These are phyloP conservation scores for Larix sibirica DNA, from an alignment of 83 land plant genomes.

Conservation along the genomic window DNA sequence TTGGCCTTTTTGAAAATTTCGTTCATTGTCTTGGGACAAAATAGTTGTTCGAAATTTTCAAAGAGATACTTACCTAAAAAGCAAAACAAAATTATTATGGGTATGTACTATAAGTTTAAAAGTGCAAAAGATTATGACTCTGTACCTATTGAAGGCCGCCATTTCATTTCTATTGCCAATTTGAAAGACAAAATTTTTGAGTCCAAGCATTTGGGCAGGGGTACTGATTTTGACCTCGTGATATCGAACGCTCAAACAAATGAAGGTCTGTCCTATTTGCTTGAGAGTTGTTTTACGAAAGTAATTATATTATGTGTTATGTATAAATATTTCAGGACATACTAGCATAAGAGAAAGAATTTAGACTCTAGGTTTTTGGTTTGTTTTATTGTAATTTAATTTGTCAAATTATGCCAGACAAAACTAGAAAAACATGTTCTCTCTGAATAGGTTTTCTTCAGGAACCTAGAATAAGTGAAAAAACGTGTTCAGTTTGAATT, in stretches of 20 bases:
- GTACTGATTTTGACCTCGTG: conserved; percentile 88
- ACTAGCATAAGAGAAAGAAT: too few relatives aligned
- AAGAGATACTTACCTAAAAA: not conserved
- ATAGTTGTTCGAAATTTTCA: not conserved
- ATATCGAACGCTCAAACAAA: conserved; percentile 93
- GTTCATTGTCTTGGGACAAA: too few relatives aligned
- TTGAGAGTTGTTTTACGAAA: conserved; percentile 15
- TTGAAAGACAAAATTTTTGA: conserved; percentile 94
- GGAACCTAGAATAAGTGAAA: too few relatives aligned
- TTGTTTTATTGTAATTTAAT: not conserved
- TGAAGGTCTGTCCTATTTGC: conserved; percentile 77
- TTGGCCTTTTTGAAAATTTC: too few relatives aligned
- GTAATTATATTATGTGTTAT: not conserved
- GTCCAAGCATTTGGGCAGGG: conserved; percentile 89
- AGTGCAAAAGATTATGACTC: conserved; percentile 95
- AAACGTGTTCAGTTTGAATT: too few relatives aligned
- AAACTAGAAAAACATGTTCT: not conserved
- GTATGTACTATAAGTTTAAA: conserved; percentile 93
- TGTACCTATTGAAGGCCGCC: conserved; percentile 84
- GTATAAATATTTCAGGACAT: not conserved
- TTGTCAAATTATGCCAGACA: not conserved
- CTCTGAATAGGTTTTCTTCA: too few relatives aligned
- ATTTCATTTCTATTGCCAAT: conserved; percentile 77
- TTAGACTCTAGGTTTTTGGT: not conserved
- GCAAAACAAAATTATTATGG: conserved; percentile 48